Evolutionary conservation across 1,284 basidiomycete genomes (phyloP), one percentile per base, ranked within the genome.

Genomic region (Phaffia rhodozyma): DNA sequence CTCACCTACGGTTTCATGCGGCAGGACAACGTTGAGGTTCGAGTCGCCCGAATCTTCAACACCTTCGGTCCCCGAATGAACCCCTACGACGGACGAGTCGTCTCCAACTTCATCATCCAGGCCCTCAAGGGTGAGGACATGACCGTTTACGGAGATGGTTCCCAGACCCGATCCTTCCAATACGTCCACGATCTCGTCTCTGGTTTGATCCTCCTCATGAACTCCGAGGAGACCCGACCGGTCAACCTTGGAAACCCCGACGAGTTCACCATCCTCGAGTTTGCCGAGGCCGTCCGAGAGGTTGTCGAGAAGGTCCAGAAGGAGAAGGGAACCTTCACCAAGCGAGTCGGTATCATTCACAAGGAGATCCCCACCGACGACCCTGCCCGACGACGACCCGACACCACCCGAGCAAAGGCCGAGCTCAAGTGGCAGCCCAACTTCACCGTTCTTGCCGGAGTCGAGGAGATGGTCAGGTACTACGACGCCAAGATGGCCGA

Each of bases 81-180:
- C 78, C 90, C 92, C 1, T 84, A 85, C 72, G 94, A 97, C 72
- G 94, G 94, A 29, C 87, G 94, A 65, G 91, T 98, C 65, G 94
- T 98, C 47, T 94, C 91, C 73, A 47, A 50, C 58, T 51, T 49
- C 61, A 94, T 97, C 73, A 87, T 97, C 62, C 93, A 97, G 72
- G 94, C 93, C 11, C 83, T 98, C 65, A 87, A 87, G 70, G 92
- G 91, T 59, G 86, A 97, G 77, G 88, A 96, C 75, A 85, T 98
- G 80, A 96, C 92, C 58, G 87, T 97, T 56, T 98, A 97, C 77
- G 94, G 94, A 59, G 94, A 97, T 73, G 94, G 94, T 66, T 84
- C 79, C 56, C 92, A 97, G 78, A 97, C 94, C 25, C 86, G 94
- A 65, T 97, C 92, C 48, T 47, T 68, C 7, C 67, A 69, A 67